Evolutionary conservation across 345 rosid genomes (phyloP).

Genomic region (Eucalyptus marginata): DNA sequence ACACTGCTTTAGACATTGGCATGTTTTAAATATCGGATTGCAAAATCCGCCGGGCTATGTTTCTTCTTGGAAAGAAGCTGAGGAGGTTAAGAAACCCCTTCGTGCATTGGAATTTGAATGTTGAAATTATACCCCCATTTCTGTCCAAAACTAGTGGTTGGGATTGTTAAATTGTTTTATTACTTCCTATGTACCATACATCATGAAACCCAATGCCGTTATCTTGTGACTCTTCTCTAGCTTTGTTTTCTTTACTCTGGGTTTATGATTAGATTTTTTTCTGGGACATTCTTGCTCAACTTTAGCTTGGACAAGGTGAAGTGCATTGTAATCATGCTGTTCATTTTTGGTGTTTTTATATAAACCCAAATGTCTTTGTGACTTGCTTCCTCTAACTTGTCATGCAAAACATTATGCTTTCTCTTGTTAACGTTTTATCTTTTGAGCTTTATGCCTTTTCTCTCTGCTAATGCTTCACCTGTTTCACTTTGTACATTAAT

Average conservation of each 20-base stretch:
- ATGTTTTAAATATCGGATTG: neutral
- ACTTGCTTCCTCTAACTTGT: neutral
- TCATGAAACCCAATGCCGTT: neutral
- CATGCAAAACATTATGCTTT: neutral
- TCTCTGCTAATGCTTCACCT: neutral
- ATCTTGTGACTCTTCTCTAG: neutral
- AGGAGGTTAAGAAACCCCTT: neutral
- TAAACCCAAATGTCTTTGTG: neutral
- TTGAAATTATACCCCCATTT: neutral
- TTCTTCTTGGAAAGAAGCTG: neutral
- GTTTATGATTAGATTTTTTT: neutral
- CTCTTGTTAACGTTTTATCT: neutral
- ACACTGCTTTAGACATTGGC: neutral
- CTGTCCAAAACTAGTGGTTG: neutral
- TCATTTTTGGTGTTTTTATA: neutral
- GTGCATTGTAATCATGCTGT: neutral
- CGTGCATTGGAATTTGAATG: neutral
- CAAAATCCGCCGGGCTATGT: neutral
- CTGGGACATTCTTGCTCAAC: neutral
- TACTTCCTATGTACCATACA: neutral
- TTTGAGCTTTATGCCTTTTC: neutral
- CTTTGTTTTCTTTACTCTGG: neutral
- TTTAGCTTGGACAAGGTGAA: neutral
- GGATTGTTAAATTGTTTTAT: neutral
- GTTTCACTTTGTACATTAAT: conserved; percentile 1